Evolutionary conservation across 2,329 filamentous ascomycete species (phyloP).

Genomic region (Ceratocystis cubensis): DNA sequence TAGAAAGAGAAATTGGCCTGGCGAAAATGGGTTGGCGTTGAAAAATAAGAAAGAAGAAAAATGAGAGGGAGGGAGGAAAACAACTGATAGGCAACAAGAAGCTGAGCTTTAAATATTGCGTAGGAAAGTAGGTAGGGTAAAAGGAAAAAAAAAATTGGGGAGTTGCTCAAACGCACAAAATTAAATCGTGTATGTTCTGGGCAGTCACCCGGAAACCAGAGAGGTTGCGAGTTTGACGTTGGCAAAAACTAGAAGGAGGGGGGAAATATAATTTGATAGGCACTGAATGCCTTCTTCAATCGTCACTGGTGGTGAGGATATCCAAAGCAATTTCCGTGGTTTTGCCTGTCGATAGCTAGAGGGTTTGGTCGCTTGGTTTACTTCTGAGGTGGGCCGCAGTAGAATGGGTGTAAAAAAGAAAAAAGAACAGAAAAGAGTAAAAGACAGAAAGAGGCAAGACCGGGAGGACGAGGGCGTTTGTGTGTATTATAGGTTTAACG

Average conservation of each 20-base stretch:
- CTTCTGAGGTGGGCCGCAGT: background rate
- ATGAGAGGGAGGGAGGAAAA: constrained; percentile 3
- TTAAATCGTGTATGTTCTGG: background rate
- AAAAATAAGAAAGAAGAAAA: constrained; percentile 10
- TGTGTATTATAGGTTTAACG: constrained; percentile 17
- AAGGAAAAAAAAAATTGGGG: constrained; percentile 11
- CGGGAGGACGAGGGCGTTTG: constrained; percentile 16
- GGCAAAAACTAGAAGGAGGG: constrained; percentile 1
- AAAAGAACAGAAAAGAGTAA: constrained; percentile 17
- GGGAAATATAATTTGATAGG: background rate
- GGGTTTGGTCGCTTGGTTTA: background rate
- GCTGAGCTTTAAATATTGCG: background rate
- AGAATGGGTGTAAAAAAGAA: constrained; percentile 7
- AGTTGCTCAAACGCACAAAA: constrained; percentile 9
- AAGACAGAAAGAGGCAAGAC: constrained; percentile 20
- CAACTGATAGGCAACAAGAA: background rate
- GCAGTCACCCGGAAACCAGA: background rate
- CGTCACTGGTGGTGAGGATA: constrained; percentile 3
- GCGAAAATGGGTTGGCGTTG: background rate
- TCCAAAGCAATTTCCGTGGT: background rate
- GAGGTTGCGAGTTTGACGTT: constrained; percentile 8
- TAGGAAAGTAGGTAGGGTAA: background rate
- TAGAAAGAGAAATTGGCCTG: constrained; percentile 4
- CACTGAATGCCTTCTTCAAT: background rate
- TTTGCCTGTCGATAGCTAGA: background rate